phyloP scores from a whole-genome alignment of 2,329 filamentous ascomycete species.

The Fusarium anguioides region DNA sequence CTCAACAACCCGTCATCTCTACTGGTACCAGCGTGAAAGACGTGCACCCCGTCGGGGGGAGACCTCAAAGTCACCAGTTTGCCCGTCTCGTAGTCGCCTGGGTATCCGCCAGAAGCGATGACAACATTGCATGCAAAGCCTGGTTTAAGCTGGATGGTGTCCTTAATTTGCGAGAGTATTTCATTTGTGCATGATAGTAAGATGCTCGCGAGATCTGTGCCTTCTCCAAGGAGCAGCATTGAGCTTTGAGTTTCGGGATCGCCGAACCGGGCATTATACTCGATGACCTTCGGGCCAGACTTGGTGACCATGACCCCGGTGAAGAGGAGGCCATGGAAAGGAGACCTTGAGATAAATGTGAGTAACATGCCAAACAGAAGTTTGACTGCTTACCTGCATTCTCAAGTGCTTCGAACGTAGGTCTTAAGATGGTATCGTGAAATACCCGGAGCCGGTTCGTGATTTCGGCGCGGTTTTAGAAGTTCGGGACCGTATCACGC shows the following conservation, averaged over 20 bases:
- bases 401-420: conserved; percentile 72
- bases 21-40: conserved; percentile 89
- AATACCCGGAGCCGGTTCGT: background rate
- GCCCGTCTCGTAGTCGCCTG: conserved; percentile 80
- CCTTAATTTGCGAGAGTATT: conserved; percentile 72
- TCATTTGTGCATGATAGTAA: conserved; percentile 83
- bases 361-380: background rate
- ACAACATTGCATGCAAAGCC: conserved; percentile 85
- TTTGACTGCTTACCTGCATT: conserved; percentile 57
- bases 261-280: conserved; percentile 91
- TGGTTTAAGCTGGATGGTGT: conserved; percentile 70
- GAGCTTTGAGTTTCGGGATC: conserved; percentile 90
- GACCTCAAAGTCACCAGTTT: conserved; percentile 56
- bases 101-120: conserved; percentile 86
- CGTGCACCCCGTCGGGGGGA: conserved; percentile 64
- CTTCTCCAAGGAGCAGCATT: conserved; percentile 75
- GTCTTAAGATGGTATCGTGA: too few relatives aligned
- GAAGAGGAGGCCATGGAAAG: conserved; percentile 77
- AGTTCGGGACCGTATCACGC: background rate
- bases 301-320: conserved; percentile 88
- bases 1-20: conserved; percentile 66
- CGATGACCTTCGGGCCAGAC: conserved; percentile 78
- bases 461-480: background rate
- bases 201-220: conserved; percentile 84
- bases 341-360: conserved; percentile 40